A percentile compares a stretch with the other conserved stretches of the same genome.
Evolutionary conservation across 2,329 filamentous ascomycete species (phyloP).

Genomic region (Sporothrix sp.): DNA sequence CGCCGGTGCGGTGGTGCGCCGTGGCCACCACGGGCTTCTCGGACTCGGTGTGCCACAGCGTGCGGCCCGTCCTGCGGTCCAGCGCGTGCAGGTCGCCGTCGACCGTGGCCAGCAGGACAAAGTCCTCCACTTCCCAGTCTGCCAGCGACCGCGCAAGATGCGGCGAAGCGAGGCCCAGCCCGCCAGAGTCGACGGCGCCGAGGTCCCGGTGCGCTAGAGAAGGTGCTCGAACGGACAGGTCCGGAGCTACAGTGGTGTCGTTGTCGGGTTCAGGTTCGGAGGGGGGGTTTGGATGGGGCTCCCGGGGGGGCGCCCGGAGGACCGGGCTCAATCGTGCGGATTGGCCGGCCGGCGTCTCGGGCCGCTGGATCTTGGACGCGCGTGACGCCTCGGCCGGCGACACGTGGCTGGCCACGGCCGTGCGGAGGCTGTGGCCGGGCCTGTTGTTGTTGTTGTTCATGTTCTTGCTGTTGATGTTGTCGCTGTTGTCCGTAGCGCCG

Average conservation of each 20-base stretch:
- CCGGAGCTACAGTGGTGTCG: conserved; percentile 98
- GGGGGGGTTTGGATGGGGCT: too few relatives aligned
- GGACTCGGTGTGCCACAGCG: conserved; percentile 76
- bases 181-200: conserved; percentile 44
- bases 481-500: too few relatives aligned
- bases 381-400: too few relatives aligned
- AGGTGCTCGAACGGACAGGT: conserved; percentile 87
- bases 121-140: conserved; percentile 99
- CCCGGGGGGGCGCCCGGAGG: not conserved
- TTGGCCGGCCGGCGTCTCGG: conserved; percentile 23
- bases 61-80: conserved; percentile 75
- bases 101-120: conserved; percentile 99
- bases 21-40: conserved; percentile 88
- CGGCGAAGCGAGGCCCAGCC: conserved; percentile 67
- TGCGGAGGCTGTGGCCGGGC: too few relatives aligned
- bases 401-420: too few relatives aligned
- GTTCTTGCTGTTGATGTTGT: too few relatives aligned
- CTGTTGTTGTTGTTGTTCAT: too few relatives aligned
- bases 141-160: conserved; percentile 91
- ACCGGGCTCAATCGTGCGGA: conserved; percentile 23
- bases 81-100: conserved; percentile 91
- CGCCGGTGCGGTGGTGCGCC: conserved; percentile 64
- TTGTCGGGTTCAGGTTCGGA: too few relatives aligned
- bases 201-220: conserved; percentile 56
- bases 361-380: too few relatives aligned